phyloP scores from a whole-genome alignment of 2,329 filamentous ascomycete species.

The Pestalotiopsis sp. region DNA sequence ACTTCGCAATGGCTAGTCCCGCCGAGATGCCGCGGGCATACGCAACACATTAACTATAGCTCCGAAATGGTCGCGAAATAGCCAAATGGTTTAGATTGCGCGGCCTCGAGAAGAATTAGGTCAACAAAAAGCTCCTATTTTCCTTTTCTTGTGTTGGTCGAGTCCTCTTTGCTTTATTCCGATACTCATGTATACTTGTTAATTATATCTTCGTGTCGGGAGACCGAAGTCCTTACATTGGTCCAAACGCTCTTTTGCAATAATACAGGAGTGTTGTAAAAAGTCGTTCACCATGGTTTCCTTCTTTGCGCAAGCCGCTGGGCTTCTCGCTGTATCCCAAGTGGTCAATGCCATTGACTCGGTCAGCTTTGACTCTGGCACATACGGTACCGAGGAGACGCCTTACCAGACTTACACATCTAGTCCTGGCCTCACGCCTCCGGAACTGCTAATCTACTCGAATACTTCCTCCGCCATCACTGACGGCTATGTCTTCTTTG shows the following conservation, averaged over 20 bases:
- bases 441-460: conserved; percentile 8
- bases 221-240: background rate
- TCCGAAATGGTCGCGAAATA: background rate
- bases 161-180: background rate
- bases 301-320: background rate
- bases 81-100: background rate
- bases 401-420: conserved; percentile 7
- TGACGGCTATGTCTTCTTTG: conserved; percentile 7
- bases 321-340: background rate
- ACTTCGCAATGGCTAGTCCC: background rate
- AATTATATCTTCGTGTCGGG: background rate
- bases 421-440: background rate
- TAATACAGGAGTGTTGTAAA: background rate
- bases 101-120: background rate
- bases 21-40: background rate
- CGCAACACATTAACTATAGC: background rate
- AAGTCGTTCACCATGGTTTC: background rate
- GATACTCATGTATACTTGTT: background rate
- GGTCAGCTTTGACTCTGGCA: conserved; percentile 5
- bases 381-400: conserved; percentile 6
- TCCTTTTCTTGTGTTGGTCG: background rate
- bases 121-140: background rate
- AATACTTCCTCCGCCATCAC: conserved; percentile 8
- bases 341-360: background rate
- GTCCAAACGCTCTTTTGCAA: background rate